Evolutionary conservation across 768 basidiomycete species (phyloP).

Genomic region (Lentinula detonsa): DNA sequence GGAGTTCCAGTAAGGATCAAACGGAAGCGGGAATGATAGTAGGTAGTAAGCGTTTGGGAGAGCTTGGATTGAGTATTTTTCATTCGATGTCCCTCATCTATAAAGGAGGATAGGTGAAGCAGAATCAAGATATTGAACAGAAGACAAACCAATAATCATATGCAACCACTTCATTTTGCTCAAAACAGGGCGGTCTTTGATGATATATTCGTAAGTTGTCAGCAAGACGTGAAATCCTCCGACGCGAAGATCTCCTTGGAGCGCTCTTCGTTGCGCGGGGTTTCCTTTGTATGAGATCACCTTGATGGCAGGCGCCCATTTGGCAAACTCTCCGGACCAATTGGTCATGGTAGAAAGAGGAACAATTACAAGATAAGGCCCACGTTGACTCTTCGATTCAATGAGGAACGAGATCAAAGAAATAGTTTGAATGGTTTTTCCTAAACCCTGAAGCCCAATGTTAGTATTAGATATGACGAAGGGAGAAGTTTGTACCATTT

Average conservation of each 20-base stretch:
- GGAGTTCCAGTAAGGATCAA: constrained; percentile 96
- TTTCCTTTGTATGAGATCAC: constrained; percentile 89
- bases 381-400: constrained; percentile 84
- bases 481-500: constrained; percentile 58
- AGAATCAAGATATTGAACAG: not conserved
- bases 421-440: constrained; percentile 93
- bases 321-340: constrained; percentile 95
- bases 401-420: constrained; percentile 94
- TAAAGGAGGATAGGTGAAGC: not conserved
- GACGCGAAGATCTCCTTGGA: constrained; percentile 72
- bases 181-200: constrained; percentile 89
- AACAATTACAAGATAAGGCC: constrained; percentile 93
- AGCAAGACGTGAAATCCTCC: constrained; percentile 88
- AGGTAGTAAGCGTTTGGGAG: constrained; percentile 82
- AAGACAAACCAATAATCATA: constrained; percentile 83
- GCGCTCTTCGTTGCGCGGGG: constrained; percentile 69
- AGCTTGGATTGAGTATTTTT: constrained; percentile 93
- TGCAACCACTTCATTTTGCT: constrained; percentile 94
- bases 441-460: constrained; percentile 62
- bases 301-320: constrained; percentile 86
- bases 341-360: constrained; percentile 96
- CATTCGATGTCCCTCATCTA: constrained; percentile 98
- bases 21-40: constrained; percentile 89
- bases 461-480: constrained; percentile 10
- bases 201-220: constrained; percentile 97